Conservation (phyloP, 1,284 basidiomycete species). For the Peniophora sp. region DNA sequence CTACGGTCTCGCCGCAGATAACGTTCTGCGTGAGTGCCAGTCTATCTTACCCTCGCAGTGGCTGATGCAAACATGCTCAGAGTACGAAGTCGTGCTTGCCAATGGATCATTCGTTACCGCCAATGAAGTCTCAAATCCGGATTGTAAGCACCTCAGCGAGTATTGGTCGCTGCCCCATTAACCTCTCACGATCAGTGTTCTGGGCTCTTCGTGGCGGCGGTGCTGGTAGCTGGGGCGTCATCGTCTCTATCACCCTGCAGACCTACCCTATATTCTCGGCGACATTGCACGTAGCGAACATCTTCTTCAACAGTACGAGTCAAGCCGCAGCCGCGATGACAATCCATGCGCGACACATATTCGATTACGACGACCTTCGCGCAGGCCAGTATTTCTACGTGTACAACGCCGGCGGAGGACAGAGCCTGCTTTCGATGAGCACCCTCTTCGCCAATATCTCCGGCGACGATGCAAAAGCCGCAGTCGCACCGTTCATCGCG, state of each 20-base stretch:
- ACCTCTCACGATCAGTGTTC: slow-evolving; percentile 16
- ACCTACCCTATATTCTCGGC: slow-evolving; percentile 23
- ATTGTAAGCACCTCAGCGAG: slow-evolving; percentile 5
- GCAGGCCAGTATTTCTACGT: slow-evolving; percentile 25
- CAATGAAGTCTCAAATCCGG: slow-evolving; percentile 13
- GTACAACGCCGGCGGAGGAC: slow-evolving; percentile 2
- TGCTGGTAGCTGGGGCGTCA: slow-evolving; percentile 25
- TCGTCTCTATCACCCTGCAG: slow-evolving; percentile 22
- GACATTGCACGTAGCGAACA: slow-evolving; percentile 11
- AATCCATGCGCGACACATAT: slow-evolving; percentile 20
- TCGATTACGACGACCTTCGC: slow-evolving; percentile 21
- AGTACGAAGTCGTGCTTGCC: slow-evolving; percentile 20
- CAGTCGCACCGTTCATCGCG: slow-evolving; percentile 19
- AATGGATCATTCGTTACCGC: slow-evolving; percentile 19
- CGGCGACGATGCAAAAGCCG: slow-evolving; percentile 11
- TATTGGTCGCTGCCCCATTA: neutral
- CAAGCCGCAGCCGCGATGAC: slow-evolving; percentile 9
- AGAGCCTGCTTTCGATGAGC: slow-evolving; percentile 5
- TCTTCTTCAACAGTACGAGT: slow-evolving; percentile 7
- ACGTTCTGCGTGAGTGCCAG: slow-evolving; percentile 17
- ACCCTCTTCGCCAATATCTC: slow-evolving; percentile 13
- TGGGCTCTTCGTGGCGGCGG: slow-evolving; percentile 27
- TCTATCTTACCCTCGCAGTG: neutral
- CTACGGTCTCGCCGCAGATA: slow-evolving; percentile 23
- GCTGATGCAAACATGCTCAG: slow-evolving; percentile 9